Percentiles rank a stretch among this genome's conserved stretches.
phyloP scores from a whole-genome alignment of 495 filamentous ascomycete species.

The Monascus purpureus region DNA sequence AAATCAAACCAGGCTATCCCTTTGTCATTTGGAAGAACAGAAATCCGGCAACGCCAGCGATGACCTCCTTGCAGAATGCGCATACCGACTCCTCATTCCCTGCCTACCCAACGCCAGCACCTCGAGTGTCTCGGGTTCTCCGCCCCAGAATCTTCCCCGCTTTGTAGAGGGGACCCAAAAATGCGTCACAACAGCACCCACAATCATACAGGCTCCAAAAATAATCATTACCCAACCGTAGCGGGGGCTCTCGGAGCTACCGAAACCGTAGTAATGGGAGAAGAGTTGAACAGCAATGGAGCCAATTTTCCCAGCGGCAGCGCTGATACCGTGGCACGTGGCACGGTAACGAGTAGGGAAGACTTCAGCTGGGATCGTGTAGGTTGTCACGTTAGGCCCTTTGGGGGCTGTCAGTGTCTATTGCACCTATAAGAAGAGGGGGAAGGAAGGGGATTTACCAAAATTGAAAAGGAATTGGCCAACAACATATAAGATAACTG shows the following conservation, averaged over 20 bases:
- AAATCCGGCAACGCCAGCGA: too few species aligned
- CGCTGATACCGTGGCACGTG: conserved; percentile 42
- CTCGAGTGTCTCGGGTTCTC: conserved; percentile 28
- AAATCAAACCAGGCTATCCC: too few species aligned
- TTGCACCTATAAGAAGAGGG: too few species aligned
- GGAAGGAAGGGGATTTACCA: conserved; percentile 16
- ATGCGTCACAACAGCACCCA: conserved; percentile 31
- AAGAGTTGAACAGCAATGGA: conserved; percentile 42
- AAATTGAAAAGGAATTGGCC: conserved; percentile 53
- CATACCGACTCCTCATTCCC: conserved; percentile 26
- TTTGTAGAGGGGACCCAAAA: conserved; percentile 30
- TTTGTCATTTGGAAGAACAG: too few species aligned
- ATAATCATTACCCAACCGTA: conserved; percentile 32
- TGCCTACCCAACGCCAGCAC: conserved; percentile 23
- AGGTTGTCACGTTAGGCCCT: conserved; percentile 46
- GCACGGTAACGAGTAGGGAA: conserved; percentile 48
- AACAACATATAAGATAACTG: conserved; percentile 42
- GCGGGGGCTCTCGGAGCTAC: conserved; percentile 17
- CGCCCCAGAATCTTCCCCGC: conserved; percentile 23
- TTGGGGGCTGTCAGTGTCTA: conserved; percentile 1
- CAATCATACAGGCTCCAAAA: conserved; percentile 32
- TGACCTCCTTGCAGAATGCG: too few species aligned
- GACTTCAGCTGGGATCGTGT: conserved; percentile 46
- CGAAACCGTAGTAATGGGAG: conserved; percentile 32
- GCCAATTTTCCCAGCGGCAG: conserved; percentile 42